A percentile compares a stretch with the other conserved stretches of the same genome.
Conservation (phyloP, 192 early-diverging fungal genomes). For the Backusella psychrophila region DNA sequence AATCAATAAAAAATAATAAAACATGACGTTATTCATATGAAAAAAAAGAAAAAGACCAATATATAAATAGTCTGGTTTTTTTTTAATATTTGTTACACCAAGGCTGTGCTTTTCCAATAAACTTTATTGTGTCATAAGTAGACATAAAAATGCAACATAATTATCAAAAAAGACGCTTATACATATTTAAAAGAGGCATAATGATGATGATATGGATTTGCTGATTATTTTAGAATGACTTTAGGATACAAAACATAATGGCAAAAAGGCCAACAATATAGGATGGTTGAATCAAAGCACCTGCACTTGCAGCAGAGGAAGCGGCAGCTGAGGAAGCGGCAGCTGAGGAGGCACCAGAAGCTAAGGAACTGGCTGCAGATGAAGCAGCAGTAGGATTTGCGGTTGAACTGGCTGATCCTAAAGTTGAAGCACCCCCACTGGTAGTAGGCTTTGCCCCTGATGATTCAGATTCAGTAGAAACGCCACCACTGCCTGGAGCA, state of each 20-base stretch:
- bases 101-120: background rate
- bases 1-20: background rate
- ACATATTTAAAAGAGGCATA: background rate
- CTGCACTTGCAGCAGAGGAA: background rate
- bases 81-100: background rate
- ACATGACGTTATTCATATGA: background rate
- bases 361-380: background rate
- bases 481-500: background rate
- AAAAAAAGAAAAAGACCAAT: background rate
- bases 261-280: background rate
- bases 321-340: background rate
- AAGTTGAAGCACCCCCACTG: background rate
- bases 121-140: background rate
- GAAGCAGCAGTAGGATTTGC: background rate
- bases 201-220: background rate
- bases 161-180: background rate
- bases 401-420: background rate
- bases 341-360: background rate
- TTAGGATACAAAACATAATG: background rate
- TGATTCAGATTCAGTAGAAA: background rate
- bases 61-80: background rate
- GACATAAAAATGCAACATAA: background rate
- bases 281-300: background rate
- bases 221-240: background rate
- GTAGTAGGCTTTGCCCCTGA: background rate